Conservation (phyloP, 768 basidiomycete genomes). For the Saitozyma podzolica region DNA sequence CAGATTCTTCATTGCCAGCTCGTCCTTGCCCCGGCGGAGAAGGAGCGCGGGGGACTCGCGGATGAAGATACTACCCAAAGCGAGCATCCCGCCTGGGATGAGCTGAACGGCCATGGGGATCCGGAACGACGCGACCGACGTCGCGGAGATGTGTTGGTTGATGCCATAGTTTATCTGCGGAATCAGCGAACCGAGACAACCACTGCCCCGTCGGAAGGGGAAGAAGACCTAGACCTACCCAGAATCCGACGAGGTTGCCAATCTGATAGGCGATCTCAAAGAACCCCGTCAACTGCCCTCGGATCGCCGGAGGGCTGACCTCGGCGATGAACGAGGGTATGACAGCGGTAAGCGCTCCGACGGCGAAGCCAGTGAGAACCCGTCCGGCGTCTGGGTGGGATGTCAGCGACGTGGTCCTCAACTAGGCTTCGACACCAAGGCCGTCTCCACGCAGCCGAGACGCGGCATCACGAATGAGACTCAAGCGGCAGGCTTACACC, state of each 20-base stretch:
- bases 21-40: conserved; percentile 30
- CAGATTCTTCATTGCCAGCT: conserved; percentile 46
- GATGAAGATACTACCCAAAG: conserved; percentile 51
- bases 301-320: conserved; percentile 20
- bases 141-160: conserved; percentile 14
- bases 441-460: not conserved
- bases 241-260: conserved; percentile 57
- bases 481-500: too few species aligned
- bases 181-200: too few species aligned
- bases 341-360: conserved; percentile 51
- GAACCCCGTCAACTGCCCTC: conserved; percentile 55
- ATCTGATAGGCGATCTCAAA: conserved; percentile 60
- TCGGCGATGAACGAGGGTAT: conserved; percentile 55
- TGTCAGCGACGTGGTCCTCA: too few species aligned
- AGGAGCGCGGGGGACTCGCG: conserved; percentile 49
- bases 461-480: too few species aligned
- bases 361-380: conserved; percentile 51
- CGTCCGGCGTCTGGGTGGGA: conserved; percentile 22
- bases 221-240: too few species aligned
- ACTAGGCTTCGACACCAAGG: too few species aligned
- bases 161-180: conserved; percentile 25
- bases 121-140: conserved; percentile 31
- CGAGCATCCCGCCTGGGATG: conserved; percentile 65
- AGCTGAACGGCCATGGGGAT: conserved; percentile 55
- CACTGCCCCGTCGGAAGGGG: conserved; percentile 3